A percentile compares a stretch with the other conserved stretches of the same genome.
These are phyloP conservation scores for Jaenimonas drosophilae DNA, from an alignment of 208 protist genomes.

Conservation along the genomic window DNA sequence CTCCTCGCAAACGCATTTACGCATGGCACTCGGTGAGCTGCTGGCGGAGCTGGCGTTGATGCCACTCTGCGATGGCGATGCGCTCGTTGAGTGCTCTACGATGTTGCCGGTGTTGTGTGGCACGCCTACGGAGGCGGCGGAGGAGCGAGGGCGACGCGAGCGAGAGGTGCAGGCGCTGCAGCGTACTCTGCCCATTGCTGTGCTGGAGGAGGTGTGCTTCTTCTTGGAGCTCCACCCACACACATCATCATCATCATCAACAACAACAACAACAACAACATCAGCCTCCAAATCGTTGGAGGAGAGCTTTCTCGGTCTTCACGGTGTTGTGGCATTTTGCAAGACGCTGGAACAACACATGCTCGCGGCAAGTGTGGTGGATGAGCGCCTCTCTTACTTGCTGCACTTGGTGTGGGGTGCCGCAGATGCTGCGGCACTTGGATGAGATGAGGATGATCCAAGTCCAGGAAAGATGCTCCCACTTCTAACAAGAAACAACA, in stretches of 20 bases:
- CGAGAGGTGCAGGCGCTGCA: constrained; percentile 21
- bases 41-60: constrained; percentile 61
- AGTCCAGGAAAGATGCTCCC: no score
- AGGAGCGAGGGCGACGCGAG: background rate
- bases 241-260: background rate
- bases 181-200: constrained; percentile 31
- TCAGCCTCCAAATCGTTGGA: constrained; percentile 7
- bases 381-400: constrained; percentile 19
- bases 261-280: background rate
- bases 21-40: constrained; percentile 45
- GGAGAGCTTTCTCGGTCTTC: constrained; percentile 48
- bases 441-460: no score
- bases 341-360: constrained; percentile 32
- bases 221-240: constrained; percentile 19
- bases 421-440: constrained; percentile 20
- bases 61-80: constrained; percentile 21
- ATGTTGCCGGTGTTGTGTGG: no score
- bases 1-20: constrained; percentile 50
- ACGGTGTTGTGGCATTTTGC: constrained; percentile 52
- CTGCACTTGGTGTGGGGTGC: constrained; percentile 41
- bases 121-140: background rate
- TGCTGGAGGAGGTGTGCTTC: constrained; percentile 52
- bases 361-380: constrained; percentile 27
- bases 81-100: constrained; percentile 6
- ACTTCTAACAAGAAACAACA: no score